A percentile compares a stretch with the other conserved stretches of the same genome.
Evolutionary conservation across 129 eudicot species (phyloP).

Genomic region (Cynara cardunculus): DNA sequence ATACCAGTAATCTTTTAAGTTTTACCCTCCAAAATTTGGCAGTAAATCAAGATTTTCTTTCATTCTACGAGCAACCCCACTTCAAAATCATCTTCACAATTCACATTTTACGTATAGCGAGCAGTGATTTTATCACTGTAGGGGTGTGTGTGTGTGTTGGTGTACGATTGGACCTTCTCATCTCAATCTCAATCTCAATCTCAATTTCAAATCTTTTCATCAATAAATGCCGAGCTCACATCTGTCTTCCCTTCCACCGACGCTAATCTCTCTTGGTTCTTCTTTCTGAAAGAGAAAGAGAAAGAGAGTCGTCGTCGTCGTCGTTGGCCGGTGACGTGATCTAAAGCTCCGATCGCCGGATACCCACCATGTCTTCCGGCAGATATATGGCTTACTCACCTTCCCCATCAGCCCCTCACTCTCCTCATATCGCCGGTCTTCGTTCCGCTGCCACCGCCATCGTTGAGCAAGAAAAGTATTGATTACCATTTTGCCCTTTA

Average conservation of each 20-base stretch:
- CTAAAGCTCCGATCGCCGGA: constrained; percentile 17
- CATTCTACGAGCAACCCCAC: not conserved
- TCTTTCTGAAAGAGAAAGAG: not conserved
- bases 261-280: constrained; percentile 24
- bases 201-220: constrained; percentile 5
- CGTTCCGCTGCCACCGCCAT: constrained; percentile 31
- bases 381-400: constrained; percentile 64
- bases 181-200: constrained; percentile 20
- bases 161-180: constrained; percentile 42
- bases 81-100: not conserved
- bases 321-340: constrained; percentile 8
- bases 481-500: not conserved
- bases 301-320: not conserved
- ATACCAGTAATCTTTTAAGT: too few relatives aligned
- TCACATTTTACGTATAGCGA: not conserved
- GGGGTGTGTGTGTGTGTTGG: constrained; percentile 22
- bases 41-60: constrained; percentile 19
- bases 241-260: constrained; percentile 32
- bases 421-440: constrained; percentile 39
- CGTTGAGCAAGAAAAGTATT: constrained; percentile 44
- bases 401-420: constrained; percentile 53
- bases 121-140: not conserved
- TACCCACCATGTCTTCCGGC: constrained; percentile 41
- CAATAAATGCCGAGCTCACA: constrained; percentile 34
- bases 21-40: constrained; percentile 14